A percentile compares a stretch with the other conserved stretches of the same genome.
phyloP scores from a whole-genome alignment of 345 rosid species.

The Leavenworthia alabamica region DNA sequence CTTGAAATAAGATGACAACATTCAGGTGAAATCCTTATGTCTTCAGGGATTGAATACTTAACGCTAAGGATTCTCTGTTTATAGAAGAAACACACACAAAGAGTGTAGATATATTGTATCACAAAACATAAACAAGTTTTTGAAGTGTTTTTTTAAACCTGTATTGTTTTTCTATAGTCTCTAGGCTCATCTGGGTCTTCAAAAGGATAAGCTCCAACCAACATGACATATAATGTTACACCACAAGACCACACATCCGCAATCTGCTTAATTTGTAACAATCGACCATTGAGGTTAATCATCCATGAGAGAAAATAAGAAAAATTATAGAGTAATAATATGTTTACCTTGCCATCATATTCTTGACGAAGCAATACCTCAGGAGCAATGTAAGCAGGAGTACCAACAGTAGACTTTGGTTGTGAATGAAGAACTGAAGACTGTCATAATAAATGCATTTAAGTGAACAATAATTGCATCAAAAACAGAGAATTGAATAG shows the following conservation, averaged over 20 bases:
- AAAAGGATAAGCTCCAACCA: slow-evolving; percentile 92
- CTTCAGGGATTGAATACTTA: slow-evolving; percentile 81
- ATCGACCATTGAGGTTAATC: not conserved
- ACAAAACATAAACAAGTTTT: not conserved
- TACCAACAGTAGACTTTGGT: slow-evolving; percentile 97
- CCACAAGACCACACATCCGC: slow-evolving; percentile 99
- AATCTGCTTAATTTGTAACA: slow-evolving; percentile 45
- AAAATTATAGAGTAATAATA: not conserved
- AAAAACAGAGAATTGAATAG: not conserved
- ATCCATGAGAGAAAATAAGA: not conserved
- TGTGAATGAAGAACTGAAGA: slow-evolving; percentile 92
- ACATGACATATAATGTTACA: slow-evolving; percentile 87
- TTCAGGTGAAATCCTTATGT: slow-evolving; percentile 62
- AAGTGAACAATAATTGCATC: not conserved
- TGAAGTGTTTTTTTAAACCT: slow-evolving; percentile 36
- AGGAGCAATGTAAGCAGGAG: slow-evolving; percentile 97
- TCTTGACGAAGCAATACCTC: slow-evolving; percentile 79
- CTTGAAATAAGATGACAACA: slow-evolving; percentile 75
- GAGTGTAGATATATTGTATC: too few relatives aligned
- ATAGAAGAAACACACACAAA: not conserved
- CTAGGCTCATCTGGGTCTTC: slow-evolving; percentile 94
- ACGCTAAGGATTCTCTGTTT: slow-evolving; percentile 75
- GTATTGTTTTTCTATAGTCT: slow-evolving; percentile 80
- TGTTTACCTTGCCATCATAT: slow-evolving; percentile 88
- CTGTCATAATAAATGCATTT: slow-evolving; percentile 33